Percentiles rank a stretch among this genome's conserved stretches.
These are phyloP conservation scores for Beauveria bassiana DNA, from an alignment of 2,329 filamentous ascomycete species.

Conservation along the genomic window DNA sequence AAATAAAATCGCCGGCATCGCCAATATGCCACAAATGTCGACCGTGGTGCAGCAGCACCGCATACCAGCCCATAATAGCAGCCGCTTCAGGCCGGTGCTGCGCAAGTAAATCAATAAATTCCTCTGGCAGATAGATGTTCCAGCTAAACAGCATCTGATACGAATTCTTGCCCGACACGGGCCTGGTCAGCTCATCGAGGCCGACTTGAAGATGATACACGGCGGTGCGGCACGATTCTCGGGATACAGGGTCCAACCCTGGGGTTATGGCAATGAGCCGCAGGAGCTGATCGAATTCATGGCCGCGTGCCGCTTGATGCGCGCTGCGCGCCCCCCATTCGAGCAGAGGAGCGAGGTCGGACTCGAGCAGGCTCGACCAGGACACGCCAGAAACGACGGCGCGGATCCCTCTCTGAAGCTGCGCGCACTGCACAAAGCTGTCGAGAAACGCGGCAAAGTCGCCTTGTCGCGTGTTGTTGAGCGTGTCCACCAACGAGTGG, in stretches of 20 bases:
- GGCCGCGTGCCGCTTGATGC: background rate
- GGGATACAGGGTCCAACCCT: background rate
- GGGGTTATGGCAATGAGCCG: background rate
- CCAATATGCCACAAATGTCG: slow-evolving; percentile 5
- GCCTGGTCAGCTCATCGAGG: background rate
- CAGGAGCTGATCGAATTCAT: background rate
- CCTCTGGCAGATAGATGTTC: background rate
- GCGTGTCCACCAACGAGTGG: slow-evolving; percentile 3
- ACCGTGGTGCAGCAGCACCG: background rate
- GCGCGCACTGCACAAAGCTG: slow-evolving; percentile 1
- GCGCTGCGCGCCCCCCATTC: background rate
- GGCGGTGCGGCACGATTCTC: background rate
- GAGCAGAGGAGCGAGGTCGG: background rate
- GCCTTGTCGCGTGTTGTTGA: background rate
- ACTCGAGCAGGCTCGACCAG: background rate
- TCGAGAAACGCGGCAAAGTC: background rate
- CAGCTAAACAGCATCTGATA: background rate
- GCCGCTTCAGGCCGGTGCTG: background rate
- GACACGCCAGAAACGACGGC: background rate
- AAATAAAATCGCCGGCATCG: background rate
- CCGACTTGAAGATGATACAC: background rate
- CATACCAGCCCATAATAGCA: slow-evolving; percentile 1
- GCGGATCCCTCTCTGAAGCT: background rate
- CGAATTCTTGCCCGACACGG: background rate
- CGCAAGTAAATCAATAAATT: background rate